These are phyloP conservation scores for Phoma sp. DNA, from an alignment of 2,329 filamentous ascomycete species.

Conservation along the genomic window DNA sequence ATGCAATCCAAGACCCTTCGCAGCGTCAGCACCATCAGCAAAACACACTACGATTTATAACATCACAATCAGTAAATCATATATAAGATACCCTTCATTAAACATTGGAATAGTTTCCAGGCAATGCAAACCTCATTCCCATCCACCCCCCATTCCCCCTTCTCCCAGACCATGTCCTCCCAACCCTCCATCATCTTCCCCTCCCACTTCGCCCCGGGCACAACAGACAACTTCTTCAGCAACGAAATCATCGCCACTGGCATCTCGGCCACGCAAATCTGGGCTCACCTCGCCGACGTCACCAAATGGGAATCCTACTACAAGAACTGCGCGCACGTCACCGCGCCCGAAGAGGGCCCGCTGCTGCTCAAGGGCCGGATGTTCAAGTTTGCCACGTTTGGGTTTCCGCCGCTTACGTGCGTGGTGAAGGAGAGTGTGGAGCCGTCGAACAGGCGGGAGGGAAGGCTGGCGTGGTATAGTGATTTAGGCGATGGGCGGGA, in stretches of 20 bases:
- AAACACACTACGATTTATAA: not conserved
- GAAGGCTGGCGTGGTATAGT: constrained; percentile 28
- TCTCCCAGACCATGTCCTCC: not conserved
- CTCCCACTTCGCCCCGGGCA: constrained; percentile 42
- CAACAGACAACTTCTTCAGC: constrained; percentile 48
- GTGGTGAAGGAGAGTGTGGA: constrained; percentile 22
- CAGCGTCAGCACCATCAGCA: not conserved
- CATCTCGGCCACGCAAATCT: constrained; percentile 41
- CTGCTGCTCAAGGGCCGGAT: constrained; percentile 35
- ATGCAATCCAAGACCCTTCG: constrained; percentile 4
- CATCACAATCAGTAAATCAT: not conserved
- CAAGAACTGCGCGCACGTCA: constrained; percentile 41
- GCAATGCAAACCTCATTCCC: not conserved
- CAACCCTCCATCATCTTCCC: constrained; percentile 42
- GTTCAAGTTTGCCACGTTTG: constrained; percentile 49
- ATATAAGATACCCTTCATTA: too few species aligned
- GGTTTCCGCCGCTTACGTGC: constrained; percentile 43
- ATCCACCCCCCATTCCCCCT: not conserved
- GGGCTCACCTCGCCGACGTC: constrained; percentile 42
- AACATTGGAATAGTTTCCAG: too few species aligned
- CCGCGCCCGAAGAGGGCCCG: constrained; percentile 30
- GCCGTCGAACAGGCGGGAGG: constrained; percentile 27
- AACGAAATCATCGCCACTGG: constrained; percentile 44
- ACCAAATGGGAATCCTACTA: constrained; percentile 47
- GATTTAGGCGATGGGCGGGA: constrained; percentile 36